A percentile compares a stretch with the other conserved stretches of the same genome.
Conservation (phyloP, 176 grass and related monocot genomes). For the Dendrocalamus sinicus region DNA sequence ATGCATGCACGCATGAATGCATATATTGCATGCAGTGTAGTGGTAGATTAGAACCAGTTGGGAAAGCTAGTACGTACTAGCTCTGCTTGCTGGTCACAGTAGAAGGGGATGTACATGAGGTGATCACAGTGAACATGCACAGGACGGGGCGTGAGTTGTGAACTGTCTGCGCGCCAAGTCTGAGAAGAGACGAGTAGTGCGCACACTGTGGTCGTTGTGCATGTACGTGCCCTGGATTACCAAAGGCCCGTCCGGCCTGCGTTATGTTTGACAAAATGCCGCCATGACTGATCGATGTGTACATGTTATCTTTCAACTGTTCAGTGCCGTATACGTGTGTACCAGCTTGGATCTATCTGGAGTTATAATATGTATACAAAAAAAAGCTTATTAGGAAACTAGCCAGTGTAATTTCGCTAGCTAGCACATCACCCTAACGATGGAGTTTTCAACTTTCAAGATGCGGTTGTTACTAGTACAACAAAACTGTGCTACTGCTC, state of each 20-base stretch:
- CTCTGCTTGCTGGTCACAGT: background rate
- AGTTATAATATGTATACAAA: background rate
- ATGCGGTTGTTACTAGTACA: background rate
- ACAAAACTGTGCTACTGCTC: background rate
- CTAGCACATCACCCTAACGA: no score
- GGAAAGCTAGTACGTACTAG: background rate
- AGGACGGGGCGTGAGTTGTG: background rate
- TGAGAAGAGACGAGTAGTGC: background rate
- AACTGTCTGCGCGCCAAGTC: background rate
- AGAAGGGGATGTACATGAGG: background rate
- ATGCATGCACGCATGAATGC: background rate
- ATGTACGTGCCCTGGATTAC: background rate
- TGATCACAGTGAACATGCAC: background rate
- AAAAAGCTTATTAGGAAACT: background rate
- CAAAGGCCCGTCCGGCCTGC: background rate
- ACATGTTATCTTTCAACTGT: background rate
- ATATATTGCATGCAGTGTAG: background rate
- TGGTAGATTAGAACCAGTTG: background rate
- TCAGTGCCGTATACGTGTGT: background rate
- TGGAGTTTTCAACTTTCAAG: background rate
- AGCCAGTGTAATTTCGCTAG: background rate
- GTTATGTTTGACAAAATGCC: background rate
- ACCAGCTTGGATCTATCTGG: background rate
- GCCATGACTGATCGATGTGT: background rate
- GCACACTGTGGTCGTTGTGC: background rate